Evolutionary conservation across 208 protist species (phyloP), one percentile per base, ranked within the genome.

Genomic region (Entamoeba nuttalli): DNA sequence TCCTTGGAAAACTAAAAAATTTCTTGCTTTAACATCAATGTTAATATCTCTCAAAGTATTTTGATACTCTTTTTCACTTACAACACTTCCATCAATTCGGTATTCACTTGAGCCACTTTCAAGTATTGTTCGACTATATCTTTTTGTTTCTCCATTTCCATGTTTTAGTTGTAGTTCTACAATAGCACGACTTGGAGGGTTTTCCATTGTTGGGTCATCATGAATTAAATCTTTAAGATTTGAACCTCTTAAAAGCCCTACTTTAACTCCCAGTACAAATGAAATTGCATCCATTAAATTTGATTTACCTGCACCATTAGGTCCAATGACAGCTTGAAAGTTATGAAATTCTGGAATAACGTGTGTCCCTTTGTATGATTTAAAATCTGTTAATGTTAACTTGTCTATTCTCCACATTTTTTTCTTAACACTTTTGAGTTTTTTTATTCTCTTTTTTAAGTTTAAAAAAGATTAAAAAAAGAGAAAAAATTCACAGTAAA

Each of bases 201-300:
- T 5, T 35, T 52, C 44, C 44, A 48, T 41, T 11, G 50, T 55
- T 4, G 50, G 2, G 50, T 69, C 48, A 30, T 97, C 96, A 96
- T 98, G 97, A 62, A 99, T 98, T 48, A 99, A 97, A 95, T 99
- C 98, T n/a, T 97, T 97, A 2, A 98, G 95, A 15, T 96, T 93
- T 44, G 96, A 97, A 35, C 98, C 97, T 51, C 99, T 98, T 62
- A 99, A 96, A 35, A 97, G 96, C 19, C 96, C 25, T 73, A 97
- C 97, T 51, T 97, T 96, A 21, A 98, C 48, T 73, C 98, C 98
- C n/a, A 99, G 96, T 19, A 99, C 99, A 96, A 99, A 99, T 94
- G 97, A 97, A 25, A 99, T 97, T 15, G 99, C 98, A 96, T 99
- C 99, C 98, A 99, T 99, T n/a, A 99, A 84, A 97, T 99, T 99